These are phyloP conservation scores for Suillus subluteus DNA, from an alignment of 768 basidiomycete species.

Conservation along the genomic window DNA sequence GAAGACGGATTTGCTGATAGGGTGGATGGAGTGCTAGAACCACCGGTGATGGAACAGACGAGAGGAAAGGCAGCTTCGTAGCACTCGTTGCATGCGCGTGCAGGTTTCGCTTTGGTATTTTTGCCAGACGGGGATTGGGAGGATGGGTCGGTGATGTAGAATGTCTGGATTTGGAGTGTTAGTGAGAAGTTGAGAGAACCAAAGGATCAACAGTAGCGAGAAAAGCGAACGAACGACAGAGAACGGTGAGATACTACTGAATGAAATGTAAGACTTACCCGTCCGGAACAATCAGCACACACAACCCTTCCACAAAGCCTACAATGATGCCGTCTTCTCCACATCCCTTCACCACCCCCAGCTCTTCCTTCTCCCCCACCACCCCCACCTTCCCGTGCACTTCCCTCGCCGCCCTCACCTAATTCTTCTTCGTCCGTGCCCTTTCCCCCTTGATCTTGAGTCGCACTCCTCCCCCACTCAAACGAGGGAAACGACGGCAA, in stretches of 20 bases:
- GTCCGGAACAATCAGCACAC: conserved; percentile 80
- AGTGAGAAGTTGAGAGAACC: neutral
- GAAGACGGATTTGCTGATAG: conserved; percentile 15
- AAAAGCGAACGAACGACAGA: neutral
- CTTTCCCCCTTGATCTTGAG: neutral
- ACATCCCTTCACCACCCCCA: conserved; percentile 26
- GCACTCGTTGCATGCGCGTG: conserved; percentile 84
- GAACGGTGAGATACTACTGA: neutral
- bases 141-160: conserved; percentile 68
- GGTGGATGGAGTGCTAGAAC: conserved; percentile 11
- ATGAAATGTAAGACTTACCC: conserved; percentile 46
- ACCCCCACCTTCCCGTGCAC: conserved; percentile 9
- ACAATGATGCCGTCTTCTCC: conserved; percentile 82
- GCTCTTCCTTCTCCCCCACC: conserved; percentile 13
- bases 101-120: conserved; percentile 58
- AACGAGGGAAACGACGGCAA: conserved; percentile 3
- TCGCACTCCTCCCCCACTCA: conserved; percentile 1
- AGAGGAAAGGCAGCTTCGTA: conserved; percentile 86
- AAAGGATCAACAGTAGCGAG: neutral
- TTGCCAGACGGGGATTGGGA: conserved; percentile 30
- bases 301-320: conserved; percentile 85
- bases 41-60: conserved; percentile 2
- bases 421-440: neutral
- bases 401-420: conserved; percentile 8
- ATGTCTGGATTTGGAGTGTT: conserved; percentile 55